phyloP scores from a whole-genome alignment of 129 eudicot species.

The Tanacetum coccineum region DNA sequence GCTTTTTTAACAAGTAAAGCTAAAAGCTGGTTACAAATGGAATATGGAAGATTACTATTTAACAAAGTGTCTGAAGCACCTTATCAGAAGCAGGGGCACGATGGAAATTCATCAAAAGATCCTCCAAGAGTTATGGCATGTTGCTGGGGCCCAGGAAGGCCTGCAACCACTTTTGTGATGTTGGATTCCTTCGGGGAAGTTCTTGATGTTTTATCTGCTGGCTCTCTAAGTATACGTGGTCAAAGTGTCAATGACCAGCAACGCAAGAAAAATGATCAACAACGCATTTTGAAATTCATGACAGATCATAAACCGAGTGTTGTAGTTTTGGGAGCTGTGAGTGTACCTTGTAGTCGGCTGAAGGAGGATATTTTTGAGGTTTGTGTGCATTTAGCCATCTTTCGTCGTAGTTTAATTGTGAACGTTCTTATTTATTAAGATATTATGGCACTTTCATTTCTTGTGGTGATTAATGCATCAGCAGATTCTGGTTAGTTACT shows the following conservation, averaged over 20 bases:
- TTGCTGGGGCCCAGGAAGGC: constrained; percentile 98
- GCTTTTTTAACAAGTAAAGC: constrained; percentile 65
- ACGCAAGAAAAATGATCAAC: constrained; percentile 87
- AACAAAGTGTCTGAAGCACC: constrained; percentile 75
- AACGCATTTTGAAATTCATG: constrained; percentile 71
- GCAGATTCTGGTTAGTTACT: too few relatives aligned
- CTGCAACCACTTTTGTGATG: constrained; percentile 96
- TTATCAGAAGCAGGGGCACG: constrained; percentile 63
- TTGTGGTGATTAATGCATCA: background rate
- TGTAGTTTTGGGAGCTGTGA: constrained; percentile 82
- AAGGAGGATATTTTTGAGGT: constrained; percentile 95
- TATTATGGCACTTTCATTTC: background rate
- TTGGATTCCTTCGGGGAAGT: constrained; percentile 92
- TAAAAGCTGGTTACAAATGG: constrained; percentile 58
- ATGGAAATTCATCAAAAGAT: constrained; percentile 40
- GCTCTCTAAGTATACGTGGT: constrained; percentile 71
- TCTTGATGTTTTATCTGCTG: constrained; percentile 70
- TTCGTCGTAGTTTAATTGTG: background rate
- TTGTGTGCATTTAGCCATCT: background rate
- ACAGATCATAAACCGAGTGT: constrained; percentile 84
- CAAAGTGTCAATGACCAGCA: constrained; percentile 83
- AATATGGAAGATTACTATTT: constrained; percentile 68
- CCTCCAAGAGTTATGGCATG: constrained; percentile 95
- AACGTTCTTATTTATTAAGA: constrained; percentile 11
- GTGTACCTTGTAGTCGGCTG: constrained; percentile 75